Conservation (phyloP, 148 eudicot species). For the Rhododendron henanense region DNA sequence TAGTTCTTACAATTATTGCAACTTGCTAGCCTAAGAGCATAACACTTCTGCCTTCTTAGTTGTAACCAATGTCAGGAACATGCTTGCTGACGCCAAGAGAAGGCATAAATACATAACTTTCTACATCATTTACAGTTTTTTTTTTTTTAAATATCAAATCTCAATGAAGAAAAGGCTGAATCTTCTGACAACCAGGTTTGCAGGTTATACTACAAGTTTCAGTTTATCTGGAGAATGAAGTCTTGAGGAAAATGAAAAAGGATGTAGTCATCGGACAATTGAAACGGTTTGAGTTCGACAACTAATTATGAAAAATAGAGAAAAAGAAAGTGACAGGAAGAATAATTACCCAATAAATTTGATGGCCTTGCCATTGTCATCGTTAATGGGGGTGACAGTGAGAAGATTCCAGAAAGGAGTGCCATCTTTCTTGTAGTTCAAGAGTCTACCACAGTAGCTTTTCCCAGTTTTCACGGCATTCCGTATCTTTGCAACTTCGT, state of each 20-base stretch:
- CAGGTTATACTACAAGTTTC: not conserved
- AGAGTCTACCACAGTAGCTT: conserved; percentile 89
- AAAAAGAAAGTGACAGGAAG: not conserved
- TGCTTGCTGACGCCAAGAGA: not conserved
- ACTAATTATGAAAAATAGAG: not conserved
- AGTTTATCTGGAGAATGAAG: not conserved
- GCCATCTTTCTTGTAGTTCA: conserved; percentile 92
- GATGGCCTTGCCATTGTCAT: conserved; percentile 69
- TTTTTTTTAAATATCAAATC: not conserved
- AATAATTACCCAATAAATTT: conserved; percentile 83
- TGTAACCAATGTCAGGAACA: not conserved
- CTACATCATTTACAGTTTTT: not conserved
- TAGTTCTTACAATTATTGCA: not conserved
- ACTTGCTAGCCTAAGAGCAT: not conserved
- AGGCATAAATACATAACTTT: not conserved
- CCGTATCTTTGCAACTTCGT: conserved; percentile 80
- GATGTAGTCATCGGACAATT: not conserved
- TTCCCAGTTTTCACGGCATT: conserved; percentile 61
- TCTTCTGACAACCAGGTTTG: not conserved
- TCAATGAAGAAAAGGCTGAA: not conserved
- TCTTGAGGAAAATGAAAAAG: not conserved
- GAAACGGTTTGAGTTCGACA: not conserved
- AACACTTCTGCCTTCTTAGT: not conserved
- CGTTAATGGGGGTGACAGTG: conserved; percentile 85
- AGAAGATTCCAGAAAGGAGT: conserved; percentile 99